These are phyloP conservation scores for Ambrosiella xylebori DNA, from an alignment of 2,329 filamentous ascomycete species.

Conservation along the genomic window DNA sequence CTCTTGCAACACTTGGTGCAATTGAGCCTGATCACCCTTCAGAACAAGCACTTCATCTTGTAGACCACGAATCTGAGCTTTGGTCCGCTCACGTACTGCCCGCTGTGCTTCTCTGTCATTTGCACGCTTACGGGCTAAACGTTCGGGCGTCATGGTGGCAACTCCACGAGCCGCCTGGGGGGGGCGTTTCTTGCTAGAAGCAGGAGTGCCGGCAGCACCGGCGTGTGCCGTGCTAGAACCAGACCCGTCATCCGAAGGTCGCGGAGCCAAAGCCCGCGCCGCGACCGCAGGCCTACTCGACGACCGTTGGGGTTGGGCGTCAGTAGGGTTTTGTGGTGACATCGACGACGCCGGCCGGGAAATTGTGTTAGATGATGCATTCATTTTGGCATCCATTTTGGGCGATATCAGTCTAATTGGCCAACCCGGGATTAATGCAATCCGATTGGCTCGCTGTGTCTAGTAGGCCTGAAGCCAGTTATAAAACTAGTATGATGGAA, in stretches of 20 bases:
- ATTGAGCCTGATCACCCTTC: constrained; percentile 29
- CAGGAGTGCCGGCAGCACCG: constrained; percentile 10
- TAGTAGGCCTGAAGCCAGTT: background rate
- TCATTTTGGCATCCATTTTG: constrained; percentile 11
- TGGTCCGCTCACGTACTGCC: constrained; percentile 68
- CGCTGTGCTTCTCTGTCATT: constrained; percentile 65
- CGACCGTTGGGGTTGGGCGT: background rate
- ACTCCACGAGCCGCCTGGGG: constrained; percentile 19
- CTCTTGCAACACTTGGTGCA: constrained; percentile 56
- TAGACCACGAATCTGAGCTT: constrained; percentile 58
- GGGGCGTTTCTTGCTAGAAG: constrained; percentile 5
- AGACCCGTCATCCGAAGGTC: constrained; percentile 2
- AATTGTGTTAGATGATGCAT: background rate
- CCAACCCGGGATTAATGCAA: background rate
- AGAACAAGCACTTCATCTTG: constrained; percentile 12
- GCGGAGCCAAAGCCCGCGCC: constrained; percentile 5
- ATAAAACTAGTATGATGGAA: background rate
- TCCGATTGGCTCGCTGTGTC: background rate
- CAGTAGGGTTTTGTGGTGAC: background rate
- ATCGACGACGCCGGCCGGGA: background rate
- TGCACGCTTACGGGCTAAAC: constrained; percentile 49
- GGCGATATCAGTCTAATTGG: background rate
- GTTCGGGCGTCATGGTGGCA: constrained; percentile 53
- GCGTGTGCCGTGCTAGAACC: constrained; percentile 2
- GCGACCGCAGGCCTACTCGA: too few species aligned